Evolutionary conservation across 495 filamentous ascomycete genomes (phyloP), one percentile per base, ranked within the genome.

Genomic region (Podospora sp.): DNA sequence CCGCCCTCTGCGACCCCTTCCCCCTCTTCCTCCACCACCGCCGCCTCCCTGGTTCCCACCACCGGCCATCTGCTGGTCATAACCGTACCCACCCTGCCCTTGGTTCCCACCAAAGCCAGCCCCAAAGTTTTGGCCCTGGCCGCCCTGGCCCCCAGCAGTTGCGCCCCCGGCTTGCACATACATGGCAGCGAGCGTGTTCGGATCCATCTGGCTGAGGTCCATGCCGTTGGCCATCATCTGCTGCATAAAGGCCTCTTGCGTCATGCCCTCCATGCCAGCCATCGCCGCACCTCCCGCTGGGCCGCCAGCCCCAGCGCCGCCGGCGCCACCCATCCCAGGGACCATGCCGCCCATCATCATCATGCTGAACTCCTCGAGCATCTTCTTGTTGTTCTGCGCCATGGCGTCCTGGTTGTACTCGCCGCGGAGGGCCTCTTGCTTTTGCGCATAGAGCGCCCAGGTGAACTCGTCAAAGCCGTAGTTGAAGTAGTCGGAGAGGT

Each of bases 391-490:
- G 65, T 88, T 88, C 52, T 83, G 79, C 8, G 92, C 87, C 36
- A 86, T 79, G 60, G 81, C 79, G 18, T 87, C 84, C 49, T 78
- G 78, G 69, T 78, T 83, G 73, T 82, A 89, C 66, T 92, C 91
- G 63, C 87, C 87, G 20, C 90, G 85, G 65, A 97, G 80, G 5
- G 84, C 83, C 63, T 92, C 88, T 74, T 98, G 96, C 72, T 96
- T 96, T 67, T 93, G 78, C 29, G 94, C 94, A 78, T 98, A 99
- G 66, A 92, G 87, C 27, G 94, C 91, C 95, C 95, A 99, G 18
- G 96, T 97, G 76, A 98, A 99, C 78, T 99, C 95, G 80, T 99
- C 95, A 69, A 99, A 99, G 40, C 96, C 96, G 81, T 98, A 99
- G 81, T 99, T 99, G 85, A 99, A 99, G 78, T 95, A 99, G 77